Evolutionary conservation across 2,329 filamentous ascomycete species (phyloP), one percentile per base, ranked within the genome.

Genomic region (Hortaea sp.): DNA sequence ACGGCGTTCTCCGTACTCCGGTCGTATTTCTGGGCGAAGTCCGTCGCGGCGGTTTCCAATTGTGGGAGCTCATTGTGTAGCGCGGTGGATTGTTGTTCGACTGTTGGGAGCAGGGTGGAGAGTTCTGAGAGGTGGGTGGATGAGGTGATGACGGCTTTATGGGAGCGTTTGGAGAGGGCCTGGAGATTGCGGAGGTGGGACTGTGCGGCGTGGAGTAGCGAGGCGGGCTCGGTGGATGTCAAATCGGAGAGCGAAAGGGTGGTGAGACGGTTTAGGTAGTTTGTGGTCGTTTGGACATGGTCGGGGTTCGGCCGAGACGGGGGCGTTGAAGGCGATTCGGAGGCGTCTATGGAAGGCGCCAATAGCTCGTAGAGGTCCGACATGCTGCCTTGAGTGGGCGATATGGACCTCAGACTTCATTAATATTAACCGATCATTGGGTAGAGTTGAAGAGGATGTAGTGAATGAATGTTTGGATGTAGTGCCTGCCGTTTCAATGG

Each of bases 151-250:
- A 97, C 82, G 12, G 82, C 76, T 61, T 84, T 86, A 66, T 95
- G 84, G 0, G 89, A 95, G 55, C 86, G 85, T 57, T 94, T 94
- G 6, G 89, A 90, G 42, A 97, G 79, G 0, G 81, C 78, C 63
- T 98, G 92, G 1, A 97, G 76, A 0, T 88, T 86, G 37, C 94
- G 78, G 10, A 90, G 76, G 37, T 85, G 77, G 0, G 86, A 85
- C 51, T 95, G 88, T 3, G 85, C 83, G 46, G 81, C 76, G 58
- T 95, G 87, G 0, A 84, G 73, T n/a, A 97, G 77, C 0, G 80
- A 81, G 50, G 88, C 81, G 0, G 84, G 82, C 65, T 98, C 92
- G 5, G 77, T 81, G 27, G 79, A 78, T 43, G 79, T 78, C 45
- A 97, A 75, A 32, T 84, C 78, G 27, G 81, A 74, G 43, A 94